These are phyloP conservation scores for Ligustrum vulgare DNA, from an alignment of 257 asterid species.

Conservation along the genomic window DNA sequence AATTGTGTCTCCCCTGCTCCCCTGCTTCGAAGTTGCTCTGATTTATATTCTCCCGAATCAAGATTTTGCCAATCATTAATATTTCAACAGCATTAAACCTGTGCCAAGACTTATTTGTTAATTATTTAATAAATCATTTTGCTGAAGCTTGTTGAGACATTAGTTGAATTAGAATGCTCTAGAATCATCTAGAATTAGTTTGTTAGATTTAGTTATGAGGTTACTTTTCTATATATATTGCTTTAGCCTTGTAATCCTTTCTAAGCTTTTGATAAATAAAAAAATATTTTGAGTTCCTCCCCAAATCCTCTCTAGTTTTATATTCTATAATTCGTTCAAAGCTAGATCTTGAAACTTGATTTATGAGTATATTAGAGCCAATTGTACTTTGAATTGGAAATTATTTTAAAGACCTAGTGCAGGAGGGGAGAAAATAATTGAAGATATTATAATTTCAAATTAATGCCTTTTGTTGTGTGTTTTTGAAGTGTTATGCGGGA, in stretches of 20 bases:
- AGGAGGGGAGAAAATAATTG: neutral
- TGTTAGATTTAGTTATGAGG: no score
- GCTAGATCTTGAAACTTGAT: slow-evolving; percentile 1
- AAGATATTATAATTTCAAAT: neutral
- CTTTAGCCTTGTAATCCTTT: no score
- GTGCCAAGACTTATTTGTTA: neutral
- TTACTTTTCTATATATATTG: no score
- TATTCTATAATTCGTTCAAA: no score
- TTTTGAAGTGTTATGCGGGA: neutral
- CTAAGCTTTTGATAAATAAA: no score
- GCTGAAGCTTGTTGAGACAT: neutral
- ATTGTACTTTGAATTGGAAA: neutral
- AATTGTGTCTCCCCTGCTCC: neutral
- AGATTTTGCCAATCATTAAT: neutral
- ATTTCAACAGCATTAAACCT: neutral
- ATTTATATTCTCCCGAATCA: neutral
- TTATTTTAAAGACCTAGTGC: neutral
- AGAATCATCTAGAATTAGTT: no score
- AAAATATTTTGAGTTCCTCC: no score
- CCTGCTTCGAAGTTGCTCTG: neutral
- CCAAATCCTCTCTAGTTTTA: no score
- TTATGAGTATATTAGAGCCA: neutral
- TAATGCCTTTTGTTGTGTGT: neutral
- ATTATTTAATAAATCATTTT: neutral
- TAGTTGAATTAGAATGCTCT: no score